Conservation (phyloP, 345 rosid genomes). For the Physaria fendleri region DNA sequence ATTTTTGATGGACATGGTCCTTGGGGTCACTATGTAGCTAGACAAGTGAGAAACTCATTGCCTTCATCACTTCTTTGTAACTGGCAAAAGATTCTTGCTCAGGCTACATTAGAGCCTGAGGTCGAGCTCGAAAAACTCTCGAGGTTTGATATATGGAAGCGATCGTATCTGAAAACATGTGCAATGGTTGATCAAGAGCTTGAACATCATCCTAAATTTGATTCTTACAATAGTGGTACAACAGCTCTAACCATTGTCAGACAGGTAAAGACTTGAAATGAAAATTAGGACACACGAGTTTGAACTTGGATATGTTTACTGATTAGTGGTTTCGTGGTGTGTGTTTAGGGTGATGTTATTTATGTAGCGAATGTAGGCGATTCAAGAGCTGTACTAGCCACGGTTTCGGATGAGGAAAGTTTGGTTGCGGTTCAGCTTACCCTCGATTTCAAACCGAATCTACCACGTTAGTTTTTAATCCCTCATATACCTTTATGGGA, state of each 20-base stretch:
- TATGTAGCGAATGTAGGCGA: slow-evolving; percentile 83
- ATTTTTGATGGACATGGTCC: slow-evolving; percentile 97
- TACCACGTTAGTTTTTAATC: slow-evolving; percentile 94
- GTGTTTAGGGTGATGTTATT: slow-evolving; percentile 63
- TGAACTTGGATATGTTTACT: not conserved
- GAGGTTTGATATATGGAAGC: slow-evolving; percentile 65
- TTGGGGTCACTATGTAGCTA: slow-evolving; percentile 94
- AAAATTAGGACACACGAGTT: too few species aligned
- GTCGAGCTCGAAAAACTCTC: slow-evolving; percentile 31
- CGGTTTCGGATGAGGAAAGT: slow-evolving; percentile 69
- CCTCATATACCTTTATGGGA: too few species aligned
- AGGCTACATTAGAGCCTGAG: slow-evolving; percentile 45
- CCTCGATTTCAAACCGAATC: slow-evolving; percentile 77
- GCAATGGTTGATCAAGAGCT: slow-evolving; percentile 78
- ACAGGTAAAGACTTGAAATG: slow-evolving; percentile 46
- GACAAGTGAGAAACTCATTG: slow-evolving; percentile 72
- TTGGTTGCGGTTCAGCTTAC: slow-evolving; percentile 80
- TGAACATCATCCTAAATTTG: slow-evolving; percentile 56
- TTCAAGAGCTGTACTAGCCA: slow-evolving; percentile 88
- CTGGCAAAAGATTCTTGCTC: slow-evolving; percentile 84
- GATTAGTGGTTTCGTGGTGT: slow-evolving; percentile 12
- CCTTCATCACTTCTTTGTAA: slow-evolving; percentile 61
- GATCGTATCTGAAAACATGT: slow-evolving; percentile 72
- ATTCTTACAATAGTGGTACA: slow-evolving; percentile 80
- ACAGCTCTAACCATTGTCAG: slow-evolving; percentile 78